Evolutionary conservation across 163 green algal species (phyloP).

Genomic region (Scenedesmus sp.): DNA sequence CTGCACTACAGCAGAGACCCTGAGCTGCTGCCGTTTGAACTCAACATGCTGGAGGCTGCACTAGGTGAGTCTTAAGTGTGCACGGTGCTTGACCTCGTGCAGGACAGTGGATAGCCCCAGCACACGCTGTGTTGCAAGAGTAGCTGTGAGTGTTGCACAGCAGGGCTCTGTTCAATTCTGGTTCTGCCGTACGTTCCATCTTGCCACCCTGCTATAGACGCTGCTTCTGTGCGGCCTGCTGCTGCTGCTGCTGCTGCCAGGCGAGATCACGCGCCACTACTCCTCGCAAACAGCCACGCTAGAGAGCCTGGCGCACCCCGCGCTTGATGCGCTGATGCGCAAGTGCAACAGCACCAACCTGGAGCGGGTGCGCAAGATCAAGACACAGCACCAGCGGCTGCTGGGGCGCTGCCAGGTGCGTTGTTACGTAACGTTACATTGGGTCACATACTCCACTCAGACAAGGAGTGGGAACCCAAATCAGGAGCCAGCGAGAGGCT

Average conservation of each 20-base stretch:
- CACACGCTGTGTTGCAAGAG: neutral
- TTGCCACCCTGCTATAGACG: too few species aligned
- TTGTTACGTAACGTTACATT: neutral
- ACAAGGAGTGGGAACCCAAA: too few species aligned
- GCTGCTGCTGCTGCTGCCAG: neutral
- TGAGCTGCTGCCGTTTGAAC: slow-evolving; percentile 85
- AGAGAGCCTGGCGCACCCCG: slow-evolving; percentile 63
- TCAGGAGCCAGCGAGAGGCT: too few species aligned
- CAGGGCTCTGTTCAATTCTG: too few species aligned
- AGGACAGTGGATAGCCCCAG: neutral
- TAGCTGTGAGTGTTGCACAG: neutral
- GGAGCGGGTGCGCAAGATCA: slow-evolving; percentile 87
- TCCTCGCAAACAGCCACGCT: slow-evolving; percentile 19
- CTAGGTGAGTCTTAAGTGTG: slow-evolving; percentile 66
- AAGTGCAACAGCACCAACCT: slow-evolving; percentile 77
- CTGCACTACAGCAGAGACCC: slow-evolving; percentile 52
- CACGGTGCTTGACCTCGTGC: neutral
- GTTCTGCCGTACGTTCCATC: too few species aligned
- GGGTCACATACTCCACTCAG: too few species aligned
- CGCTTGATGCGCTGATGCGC: slow-evolving; percentile 84
- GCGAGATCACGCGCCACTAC: slow-evolving; percentile 39
- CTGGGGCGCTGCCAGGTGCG: slow-evolving; percentile 39
- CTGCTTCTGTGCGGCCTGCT: neutral
- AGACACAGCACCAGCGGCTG: slow-evolving; percentile 87
- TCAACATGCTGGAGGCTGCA: slow-evolving; percentile 84